Base-by-base conservation (phyloP, 768 basidiomycete genomes). In the Russula dissimulans region DNA sequence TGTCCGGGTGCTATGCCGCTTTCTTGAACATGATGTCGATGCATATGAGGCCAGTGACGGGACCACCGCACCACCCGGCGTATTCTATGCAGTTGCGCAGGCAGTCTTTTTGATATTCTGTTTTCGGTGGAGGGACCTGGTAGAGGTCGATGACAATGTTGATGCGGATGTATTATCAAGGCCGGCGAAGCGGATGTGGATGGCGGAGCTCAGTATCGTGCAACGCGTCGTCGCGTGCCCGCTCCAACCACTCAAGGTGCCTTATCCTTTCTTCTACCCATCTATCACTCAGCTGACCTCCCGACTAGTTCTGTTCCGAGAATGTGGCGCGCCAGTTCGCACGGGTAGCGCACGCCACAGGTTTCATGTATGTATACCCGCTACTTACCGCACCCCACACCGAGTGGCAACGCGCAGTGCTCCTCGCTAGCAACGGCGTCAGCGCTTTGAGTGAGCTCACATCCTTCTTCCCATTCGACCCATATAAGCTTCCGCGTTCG, bases 401-500 rank as follows among this genome's bases (percentile, higher is more conserved):
- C 71, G 17, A 51, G 39, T 62, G 36, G 42, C 58, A 38, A 36
- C 34, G 7, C 26, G 42, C 34, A 39, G 9, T 12, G 32, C 59
- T 41, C 32, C 53, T 12, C 11, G 15, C 31, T 14, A 48, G 32
- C 39, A 48, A 14, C 38, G 45, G 4, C 18, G 34, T 32, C 22
- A 32, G 65, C 74, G 8, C 74, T 70, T 52, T 73, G 73, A 50
- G 67, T 77, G 92, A 95, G 61, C 78, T 98, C 57, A 93, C 92
- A 69, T 84, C 86, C 11, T 98, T 97, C 77, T 99, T 99, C 77
- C 97, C 97, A 0, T 99, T 99, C 70, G 97, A 99, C 71, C 97
- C 97, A 3, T 98, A 92, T 76, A 89, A 86, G 60, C 83, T 99
- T 5, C 88, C 91, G 0, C 79, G 83, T 59, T 93, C 91, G 41